Conservation (phyloP, 2,329 filamentous ascomycete genomes). For the Pleomassaria siparia region DNA sequence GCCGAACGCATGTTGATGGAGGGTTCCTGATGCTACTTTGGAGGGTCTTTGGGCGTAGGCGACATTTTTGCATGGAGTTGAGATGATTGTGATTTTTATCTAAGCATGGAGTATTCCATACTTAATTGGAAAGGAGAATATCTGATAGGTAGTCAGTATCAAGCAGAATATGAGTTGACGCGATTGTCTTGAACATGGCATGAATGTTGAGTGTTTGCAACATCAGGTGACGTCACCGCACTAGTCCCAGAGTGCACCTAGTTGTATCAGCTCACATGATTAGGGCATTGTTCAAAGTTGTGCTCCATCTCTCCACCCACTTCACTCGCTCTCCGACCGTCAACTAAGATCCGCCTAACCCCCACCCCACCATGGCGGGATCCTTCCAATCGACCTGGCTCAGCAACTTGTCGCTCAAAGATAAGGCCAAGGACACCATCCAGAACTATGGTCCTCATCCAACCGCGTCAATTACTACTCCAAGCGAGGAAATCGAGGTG, state of each 20-base stretch:
- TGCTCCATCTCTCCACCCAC: not conserved
- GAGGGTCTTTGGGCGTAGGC: too few relatives aligned
- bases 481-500: conserved; percentile 1
- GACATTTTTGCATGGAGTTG: too few relatives aligned
- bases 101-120: too few relatives aligned
- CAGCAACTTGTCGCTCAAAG: not conserved
- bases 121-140: too few relatives aligned
- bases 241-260: not conserved
- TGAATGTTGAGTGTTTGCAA: not conserved
- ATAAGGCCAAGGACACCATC: not conserved
- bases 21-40: too few relatives aligned
- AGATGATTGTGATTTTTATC: too few relatives aligned
- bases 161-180: not conserved
- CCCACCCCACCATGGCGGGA: conserved; percentile 2
- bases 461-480: not conserved
- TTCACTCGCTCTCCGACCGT: not conserved
- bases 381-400: not conserved
- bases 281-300: too few relatives aligned
- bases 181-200: not conserved
- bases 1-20: too few relatives aligned
- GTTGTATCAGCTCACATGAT: not conserved
- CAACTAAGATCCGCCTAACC: not conserved
- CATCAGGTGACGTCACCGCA: not conserved
- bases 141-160: too few relatives aligned
- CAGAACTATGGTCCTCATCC: not conserved